phyloP scores from a whole-genome alignment of 805 yeast genomes.

The Yamadazyma scolyti region DNA sequence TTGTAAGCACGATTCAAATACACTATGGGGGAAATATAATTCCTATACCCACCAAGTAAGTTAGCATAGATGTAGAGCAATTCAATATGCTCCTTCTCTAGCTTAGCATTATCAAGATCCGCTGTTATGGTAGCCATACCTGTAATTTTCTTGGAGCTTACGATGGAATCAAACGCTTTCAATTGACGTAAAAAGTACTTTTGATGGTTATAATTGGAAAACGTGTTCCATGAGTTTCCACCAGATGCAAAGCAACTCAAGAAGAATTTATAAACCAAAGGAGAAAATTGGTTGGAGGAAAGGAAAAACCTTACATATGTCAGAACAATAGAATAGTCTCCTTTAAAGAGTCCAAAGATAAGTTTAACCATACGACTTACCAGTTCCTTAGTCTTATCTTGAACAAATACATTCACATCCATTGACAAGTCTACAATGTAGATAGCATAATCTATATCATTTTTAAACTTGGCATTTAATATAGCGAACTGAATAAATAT shows the following conservation, averaged over 20 bases:
- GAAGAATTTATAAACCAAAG: conserved; percentile 63
- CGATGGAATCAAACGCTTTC: conserved; percentile 79
- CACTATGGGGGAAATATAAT: conserved; percentile 77
- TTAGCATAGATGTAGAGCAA: conserved; percentile 77
- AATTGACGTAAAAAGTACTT: conserved; percentile 86
- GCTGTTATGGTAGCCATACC: conserved; percentile 80
- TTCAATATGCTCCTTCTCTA: conserved; percentile 55
- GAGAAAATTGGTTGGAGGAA: conserved; percentile 71
- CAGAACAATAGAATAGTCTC: conserved; percentile 52
- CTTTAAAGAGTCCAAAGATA: conserved; percentile 47
- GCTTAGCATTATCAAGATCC: conserved; percentile 36
- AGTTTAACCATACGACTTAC: conserved; percentile 63
- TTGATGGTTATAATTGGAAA: conserved; percentile 80
- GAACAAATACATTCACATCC: conserved; percentile 74
- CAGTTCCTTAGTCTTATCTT: conserved; percentile 56
- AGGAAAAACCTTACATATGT: conserved; percentile 60
- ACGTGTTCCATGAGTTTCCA: conserved; percentile 50
- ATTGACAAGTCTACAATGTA: conserved; percentile 67
- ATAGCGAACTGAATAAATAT: conserved; percentile 78
- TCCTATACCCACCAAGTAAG: conserved; percentile 73
- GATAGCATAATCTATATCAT: conserved; percentile 52
- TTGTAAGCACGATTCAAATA: conserved; percentile 71
- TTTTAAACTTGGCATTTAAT: conserved; percentile 58
- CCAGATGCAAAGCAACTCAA: conserved; percentile 66
- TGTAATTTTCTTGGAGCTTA: conserved; percentile 47